Percentiles rank a stretch among this genome's conserved stretches.
These are phyloP conservation scores for Nicotiana rustica DNA, from an alignment of 305 asterid species.

Conservation along the genomic window DNA sequence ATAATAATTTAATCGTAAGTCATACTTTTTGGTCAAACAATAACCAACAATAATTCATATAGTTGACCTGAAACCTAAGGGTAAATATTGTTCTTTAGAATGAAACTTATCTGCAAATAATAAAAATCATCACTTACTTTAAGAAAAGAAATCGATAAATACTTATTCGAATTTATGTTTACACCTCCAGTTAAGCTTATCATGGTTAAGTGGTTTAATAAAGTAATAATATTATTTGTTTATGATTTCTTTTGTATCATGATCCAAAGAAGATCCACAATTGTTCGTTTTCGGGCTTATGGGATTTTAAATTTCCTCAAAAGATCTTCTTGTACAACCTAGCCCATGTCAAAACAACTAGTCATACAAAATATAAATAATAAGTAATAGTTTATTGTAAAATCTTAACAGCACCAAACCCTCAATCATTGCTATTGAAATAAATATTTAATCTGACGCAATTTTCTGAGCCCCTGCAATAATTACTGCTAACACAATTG, in stretches of 20 bases:
- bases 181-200: too few relatives aligned
- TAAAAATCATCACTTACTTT: neutral
- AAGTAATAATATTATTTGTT: neutral
- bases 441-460: slow-evolving; percentile 1
- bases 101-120: too few relatives aligned
- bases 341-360: neutral
- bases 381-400: neutral
- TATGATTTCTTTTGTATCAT: neutral
- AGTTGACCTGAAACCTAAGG: too few relatives aligned
- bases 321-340: neutral
- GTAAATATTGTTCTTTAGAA: too few relatives aligned
- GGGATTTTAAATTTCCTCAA: neutral
- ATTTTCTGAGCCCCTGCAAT: slow-evolving; percentile 36
- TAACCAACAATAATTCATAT: too few relatives aligned
- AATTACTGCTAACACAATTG: slow-evolving; percentile 31
- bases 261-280: slow-evolving; percentile 28
- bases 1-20: too few relatives aligned
- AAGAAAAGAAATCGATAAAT: neutral
- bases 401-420: neutral
- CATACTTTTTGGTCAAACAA: too few relatives aligned
- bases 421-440: slow-evolving; percentile 21
- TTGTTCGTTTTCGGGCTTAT: neutral
- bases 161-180: too few relatives aligned
- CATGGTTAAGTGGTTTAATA: too few relatives aligned
- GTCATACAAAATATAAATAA: neutral